These are phyloP conservation scores for Scytalidium lignicola DNA, from an alignment of 2,329 filamentous ascomycete genomes.

Conservation along the genomic window DNA sequence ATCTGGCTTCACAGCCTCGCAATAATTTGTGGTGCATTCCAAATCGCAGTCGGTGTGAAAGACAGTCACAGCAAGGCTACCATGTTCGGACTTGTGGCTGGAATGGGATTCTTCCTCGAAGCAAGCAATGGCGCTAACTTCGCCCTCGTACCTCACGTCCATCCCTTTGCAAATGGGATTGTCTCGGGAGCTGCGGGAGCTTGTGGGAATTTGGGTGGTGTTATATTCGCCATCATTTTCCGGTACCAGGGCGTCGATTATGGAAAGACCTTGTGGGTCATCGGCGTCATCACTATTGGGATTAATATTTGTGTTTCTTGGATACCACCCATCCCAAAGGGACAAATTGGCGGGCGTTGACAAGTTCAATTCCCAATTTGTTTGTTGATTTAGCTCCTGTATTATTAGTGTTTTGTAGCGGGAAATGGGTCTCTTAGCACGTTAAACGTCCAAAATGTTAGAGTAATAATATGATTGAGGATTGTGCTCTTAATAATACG, in stretches of 20 bases:
- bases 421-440: not conserved
- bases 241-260: constrained; percentile 67
- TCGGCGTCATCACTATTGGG: constrained; percentile 68
- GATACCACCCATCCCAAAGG: constrained; percentile 54
- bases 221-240: constrained; percentile 81
- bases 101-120: constrained; percentile 78
- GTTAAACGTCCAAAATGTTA: no score
- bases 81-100: constrained; percentile 72
- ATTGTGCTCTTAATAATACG: no score
- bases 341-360: constrained; percentile 41
- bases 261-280: constrained; percentile 71
- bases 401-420: not conserved
- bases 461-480: no score
- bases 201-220: constrained; percentile 76
- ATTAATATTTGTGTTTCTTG: constrained; percentile 63
- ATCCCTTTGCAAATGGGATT: constrained; percentile 69
- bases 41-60: constrained; percentile 57
- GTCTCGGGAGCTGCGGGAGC: constrained; percentile 77
- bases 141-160: constrained; percentile 79
- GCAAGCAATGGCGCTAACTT: constrained; percentile 85
- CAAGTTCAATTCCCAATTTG: not conserved
- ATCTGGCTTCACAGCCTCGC: constrained; percentile 51
- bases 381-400: not conserved
- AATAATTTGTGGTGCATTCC: constrained; percentile 52
- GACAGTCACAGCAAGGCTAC: constrained; percentile 56